Evolutionary conservation across 78 protist species (phyloP).

Genomic region (Cavenderia fasciculata): DNA sequence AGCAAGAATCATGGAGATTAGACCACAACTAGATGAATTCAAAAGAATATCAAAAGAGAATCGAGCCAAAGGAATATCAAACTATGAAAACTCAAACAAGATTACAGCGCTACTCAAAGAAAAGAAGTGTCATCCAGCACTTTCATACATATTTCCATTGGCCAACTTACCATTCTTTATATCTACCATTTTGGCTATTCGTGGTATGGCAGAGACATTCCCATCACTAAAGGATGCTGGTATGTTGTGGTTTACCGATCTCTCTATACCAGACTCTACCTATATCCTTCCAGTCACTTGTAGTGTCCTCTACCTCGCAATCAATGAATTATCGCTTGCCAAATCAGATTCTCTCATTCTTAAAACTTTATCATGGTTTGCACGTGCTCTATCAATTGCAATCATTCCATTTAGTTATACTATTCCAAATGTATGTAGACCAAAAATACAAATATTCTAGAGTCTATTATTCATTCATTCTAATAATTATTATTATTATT

Average conservation of each 20-base stretch:
- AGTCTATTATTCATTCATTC: background rate
- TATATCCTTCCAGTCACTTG: conserved; percentile 32
- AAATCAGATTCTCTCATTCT: background rate
- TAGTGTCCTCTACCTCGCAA: conserved; percentile 5
- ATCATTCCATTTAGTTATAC: conserved; percentile 32
- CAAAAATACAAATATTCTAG: background rate
- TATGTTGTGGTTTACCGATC: conserved; percentile 46
- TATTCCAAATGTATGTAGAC: conserved; percentile 13
- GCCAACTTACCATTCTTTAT: conserved; percentile 53
- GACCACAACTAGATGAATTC: conserved; percentile 60
- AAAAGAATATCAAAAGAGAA: conserved; percentile 23
- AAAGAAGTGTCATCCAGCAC: conserved; percentile 57
- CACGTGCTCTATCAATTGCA: conserved; percentile 29
- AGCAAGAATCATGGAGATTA: conserved; percentile 20
- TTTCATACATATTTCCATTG: conserved; percentile 20
- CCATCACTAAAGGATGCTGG: conserved; percentile 66
- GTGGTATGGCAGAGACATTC: conserved; percentile 48
- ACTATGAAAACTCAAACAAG: background rate
- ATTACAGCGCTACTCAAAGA: conserved; percentile 29
- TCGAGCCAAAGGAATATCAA: background rate
- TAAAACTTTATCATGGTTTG: conserved; percentile 32
- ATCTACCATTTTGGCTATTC: conserved; percentile 36
- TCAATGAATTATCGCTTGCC: conserved; percentile 43
- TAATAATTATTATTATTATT: background rate
- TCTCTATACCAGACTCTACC: conserved; percentile 5